Percentiles rank a stretch among this genome's conserved stretches.
These are phyloP conservation scores for Yarrowia bubula DNA, from an alignment of 805 yeast genomes.

Conservation along the genomic window DNA sequence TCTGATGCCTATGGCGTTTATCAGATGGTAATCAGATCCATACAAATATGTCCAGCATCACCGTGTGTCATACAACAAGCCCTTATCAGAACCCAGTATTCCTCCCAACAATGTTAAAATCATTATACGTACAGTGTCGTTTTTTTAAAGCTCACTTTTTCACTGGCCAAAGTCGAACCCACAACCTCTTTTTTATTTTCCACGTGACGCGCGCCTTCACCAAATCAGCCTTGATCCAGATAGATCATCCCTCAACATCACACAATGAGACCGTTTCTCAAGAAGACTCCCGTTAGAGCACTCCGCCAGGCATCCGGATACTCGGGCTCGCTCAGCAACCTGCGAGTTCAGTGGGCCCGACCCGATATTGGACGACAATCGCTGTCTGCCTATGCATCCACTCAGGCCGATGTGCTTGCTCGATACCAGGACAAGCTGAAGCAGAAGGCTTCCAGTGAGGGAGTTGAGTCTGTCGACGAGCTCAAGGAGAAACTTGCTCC, in stretches of 20 bases:
- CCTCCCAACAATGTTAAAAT: no score
- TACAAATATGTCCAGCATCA: no score
- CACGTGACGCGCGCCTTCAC: neutral
- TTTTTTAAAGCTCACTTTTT: neutral
- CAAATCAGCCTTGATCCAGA: neutral
- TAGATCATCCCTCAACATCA: neutral
- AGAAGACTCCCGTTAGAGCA: constrained; percentile 2
- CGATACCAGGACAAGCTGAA: constrained; percentile 46
- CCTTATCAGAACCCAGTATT: no score
- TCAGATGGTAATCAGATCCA: no score
- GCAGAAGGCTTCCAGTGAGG: constrained; percentile 43
- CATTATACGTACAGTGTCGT: neutral
- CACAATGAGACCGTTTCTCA: constrained; percentile 14
- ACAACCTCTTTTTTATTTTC: neutral
- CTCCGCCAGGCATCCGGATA: constrained; percentile 27
- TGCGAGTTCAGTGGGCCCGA: constrained; percentile 20
- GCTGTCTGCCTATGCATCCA: constrained; percentile 29
- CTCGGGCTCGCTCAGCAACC: constrained; percentile 10
- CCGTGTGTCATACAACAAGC: no score
- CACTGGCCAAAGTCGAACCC: neutral
- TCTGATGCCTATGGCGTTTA: no score
- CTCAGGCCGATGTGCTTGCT: constrained; percentile 38
- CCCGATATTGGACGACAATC: neutral
- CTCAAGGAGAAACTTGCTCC: constrained; percentile 62
- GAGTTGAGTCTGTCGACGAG: constrained; percentile 53